Conservation (phyloP, 1,284 basidiomycete genomes). For the Sporisorium graminicola region DNA sequence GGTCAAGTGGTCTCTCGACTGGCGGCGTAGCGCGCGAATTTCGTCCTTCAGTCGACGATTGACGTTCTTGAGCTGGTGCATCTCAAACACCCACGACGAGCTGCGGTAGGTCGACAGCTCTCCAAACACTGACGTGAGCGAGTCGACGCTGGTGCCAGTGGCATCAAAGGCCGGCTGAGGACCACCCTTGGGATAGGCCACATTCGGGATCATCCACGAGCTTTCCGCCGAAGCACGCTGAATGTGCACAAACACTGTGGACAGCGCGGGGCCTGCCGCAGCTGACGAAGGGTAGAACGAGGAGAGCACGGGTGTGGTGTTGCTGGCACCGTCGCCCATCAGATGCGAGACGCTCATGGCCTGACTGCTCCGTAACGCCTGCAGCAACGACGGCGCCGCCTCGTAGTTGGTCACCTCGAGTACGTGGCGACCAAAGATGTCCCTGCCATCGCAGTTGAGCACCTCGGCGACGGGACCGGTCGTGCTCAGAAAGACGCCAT, state of each 20-base stretch:
- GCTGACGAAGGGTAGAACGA: conserved; percentile 60
- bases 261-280: conserved; percentile 43
- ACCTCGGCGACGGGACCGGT: conserved; percentile 51
- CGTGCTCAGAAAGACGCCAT: conserved; percentile 58
- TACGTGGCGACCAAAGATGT: conserved; percentile 55
- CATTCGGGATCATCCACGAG: conserved; percentile 54
- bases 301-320: conserved; percentile 53
- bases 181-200: conserved; percentile 48
- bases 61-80: conserved; percentile 65
- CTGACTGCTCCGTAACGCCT: conserved; percentile 50
- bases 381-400: conserved; percentile 54
- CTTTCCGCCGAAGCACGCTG: conserved; percentile 45
- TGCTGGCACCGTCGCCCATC: conserved; percentile 49
- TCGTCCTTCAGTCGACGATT: conserved; percentile 63
- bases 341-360: conserved; percentile 55
- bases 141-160: conserved; percentile 45
- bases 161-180: conserved; percentile 47
- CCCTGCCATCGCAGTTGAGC: conserved; percentile 46
- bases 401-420: conserved; percentile 56
- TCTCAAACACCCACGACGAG: conserved; percentile 63
- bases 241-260: conserved; percentile 59
- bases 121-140: conserved; percentile 59
- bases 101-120: conserved; percentile 60
- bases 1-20: conserved; percentile 38
- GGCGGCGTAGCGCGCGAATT: conserved; percentile 53